Evolutionary conservation across 805 yeast genomes (phyloP).

Genomic region (Hanseniaspora taiwanica): DNA sequence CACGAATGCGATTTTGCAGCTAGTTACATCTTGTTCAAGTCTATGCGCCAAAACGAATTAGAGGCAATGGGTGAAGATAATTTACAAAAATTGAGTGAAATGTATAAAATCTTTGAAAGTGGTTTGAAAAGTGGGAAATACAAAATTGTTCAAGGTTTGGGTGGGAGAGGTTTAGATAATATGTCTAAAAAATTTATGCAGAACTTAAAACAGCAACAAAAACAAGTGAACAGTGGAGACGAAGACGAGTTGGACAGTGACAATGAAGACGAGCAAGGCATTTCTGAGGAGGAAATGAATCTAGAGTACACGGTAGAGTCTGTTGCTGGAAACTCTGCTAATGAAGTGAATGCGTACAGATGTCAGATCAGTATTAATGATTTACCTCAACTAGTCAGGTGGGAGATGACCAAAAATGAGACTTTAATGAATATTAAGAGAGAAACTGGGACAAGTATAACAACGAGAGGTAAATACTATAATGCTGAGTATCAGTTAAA

Average conservation of each 20-base stretch:
- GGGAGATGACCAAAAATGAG: conserved; percentile 62
- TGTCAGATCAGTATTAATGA: conserved; percentile 73
- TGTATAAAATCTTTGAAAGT: conserved; percentile 42
- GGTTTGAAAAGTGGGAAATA: conserved; percentile 58
- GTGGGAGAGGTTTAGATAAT: conserved; percentile 82
- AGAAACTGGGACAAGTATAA: conserved; percentile 59
- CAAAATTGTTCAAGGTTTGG: conserved; percentile 64
- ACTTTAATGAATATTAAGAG: conserved; percentile 54
- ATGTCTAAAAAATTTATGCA: too few species aligned
- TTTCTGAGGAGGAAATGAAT: conserved; percentile 6
- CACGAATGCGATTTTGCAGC: conserved; percentile 53
- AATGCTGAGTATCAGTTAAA: conserved; percentile 24
- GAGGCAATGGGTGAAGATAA: conserved; percentile 26
- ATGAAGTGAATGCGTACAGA: too few species aligned
- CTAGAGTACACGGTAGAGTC: conserved; percentile 2
- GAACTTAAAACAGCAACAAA: too few species aligned
- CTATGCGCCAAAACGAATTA: conserved; percentile 39
- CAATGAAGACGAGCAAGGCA: conserved; percentile 12
- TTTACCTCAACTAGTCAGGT: conserved; percentile 65
- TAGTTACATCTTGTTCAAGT: conserved; percentile 40
- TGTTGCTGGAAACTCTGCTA: too few species aligned
- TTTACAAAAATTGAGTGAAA: conserved; percentile 24
- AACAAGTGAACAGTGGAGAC: conserved; percentile 39
- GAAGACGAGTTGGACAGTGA: conserved; percentile 5
- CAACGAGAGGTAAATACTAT: conserved; percentile 68